Base-by-base conservation (phyloP, 2,329 filamentous ascomycete species). In the Clarireedia sp. region DNA sequence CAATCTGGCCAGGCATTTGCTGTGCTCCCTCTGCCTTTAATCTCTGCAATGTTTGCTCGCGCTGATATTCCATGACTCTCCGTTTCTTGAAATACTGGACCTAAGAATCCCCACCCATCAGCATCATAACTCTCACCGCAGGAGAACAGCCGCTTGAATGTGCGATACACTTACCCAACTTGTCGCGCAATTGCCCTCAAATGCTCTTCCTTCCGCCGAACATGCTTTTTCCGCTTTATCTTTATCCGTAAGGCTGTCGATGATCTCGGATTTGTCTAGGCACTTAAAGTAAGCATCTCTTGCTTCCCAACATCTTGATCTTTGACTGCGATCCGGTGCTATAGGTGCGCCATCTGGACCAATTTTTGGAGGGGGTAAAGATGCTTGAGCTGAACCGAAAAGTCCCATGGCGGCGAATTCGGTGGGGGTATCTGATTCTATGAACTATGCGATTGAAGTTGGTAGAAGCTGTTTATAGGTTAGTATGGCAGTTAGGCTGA, bases 81-180 rank as follows among this genome's bases (percentile, higher is more conserved):
- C 90, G 87, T 73, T 96, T 91, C 77, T 97, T 96, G 74, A 99
- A 99, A 73, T 99, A 97, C 73, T 90, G 90, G 59, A 96, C 88
- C 89, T 94, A 17, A 16, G 43, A 53, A 12, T 36, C n/a, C 14
- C 44, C 9, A 17, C 26, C 62, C 59, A 63, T 60, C 58, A 56
- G 44, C 47, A 5, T 45, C 53, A 19, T 29, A 36, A 21, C 37
- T 21, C 36, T 7, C 45, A 24, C 21, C 0, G 21, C 16, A 19
- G 17, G 14, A 10, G 9, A 6, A 23, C 2, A 29, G 10, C 12
- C 23, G 29, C 38, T 26, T 23, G 33, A 19, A 16, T n/a, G 40
- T 23, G 40, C 10, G 51, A 36, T 16, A 12, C 21, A 79, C 86
- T 64, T 73, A 95, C 94, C 94, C 94, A 99, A 69, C 90, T 91